Base-by-base conservation (phyloP, 2,329 filamentous ascomycete genomes). In the Diaporthe caulivora region DNA sequence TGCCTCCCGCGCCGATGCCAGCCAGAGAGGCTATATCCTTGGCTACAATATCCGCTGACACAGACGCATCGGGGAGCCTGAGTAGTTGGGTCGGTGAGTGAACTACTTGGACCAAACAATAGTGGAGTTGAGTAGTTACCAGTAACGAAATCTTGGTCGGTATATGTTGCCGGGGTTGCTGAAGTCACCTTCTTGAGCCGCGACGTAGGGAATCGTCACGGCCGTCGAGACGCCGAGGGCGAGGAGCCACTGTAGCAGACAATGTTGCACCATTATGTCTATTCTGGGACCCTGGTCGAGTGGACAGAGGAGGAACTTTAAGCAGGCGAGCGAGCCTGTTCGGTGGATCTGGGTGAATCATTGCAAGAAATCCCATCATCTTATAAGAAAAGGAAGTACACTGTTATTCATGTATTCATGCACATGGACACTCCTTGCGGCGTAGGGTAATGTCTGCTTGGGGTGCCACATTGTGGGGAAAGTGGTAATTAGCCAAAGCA, bases 21-120 rank as follows among this genome's bases (percentile, higher is more conserved):
- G 60, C 47, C 17, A 74, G 26, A 42, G 42, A 60, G 10, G 60
- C 60, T 51, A 74, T 71, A 9, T 74, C 72, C 47, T 74, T 71
- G 26, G 60, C 54, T 1, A 74, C 37, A 40, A 71, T 71, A 3
- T 51, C 68, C 24, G 55, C 29, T 21, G 68, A 71, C 3, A 62
- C 68, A 2, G 68, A 71, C n/a, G 68, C 68, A 31, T 71, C 68
- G 2, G 68, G 68, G 3, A 71, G 68, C 68, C 68, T 71, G 31
- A 18, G 15, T 17, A 29, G 9, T 3, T n/a, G 4, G 26, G 54
- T 62, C 42, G 53, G 42, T 53, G n/a, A 21, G 15, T 31, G 42
- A 42, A 15, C 9, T 4, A 21, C 31, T n/a, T 11, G 10, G 9
- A 42, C 9, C 10, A n/a, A 18, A 26, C 3, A 15, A n/a, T 2